These are phyloP conservation scores for Penicillium canariense DNA, from an alignment of 495 filamentous ascomycete genomes.

Conservation along the genomic window DNA sequence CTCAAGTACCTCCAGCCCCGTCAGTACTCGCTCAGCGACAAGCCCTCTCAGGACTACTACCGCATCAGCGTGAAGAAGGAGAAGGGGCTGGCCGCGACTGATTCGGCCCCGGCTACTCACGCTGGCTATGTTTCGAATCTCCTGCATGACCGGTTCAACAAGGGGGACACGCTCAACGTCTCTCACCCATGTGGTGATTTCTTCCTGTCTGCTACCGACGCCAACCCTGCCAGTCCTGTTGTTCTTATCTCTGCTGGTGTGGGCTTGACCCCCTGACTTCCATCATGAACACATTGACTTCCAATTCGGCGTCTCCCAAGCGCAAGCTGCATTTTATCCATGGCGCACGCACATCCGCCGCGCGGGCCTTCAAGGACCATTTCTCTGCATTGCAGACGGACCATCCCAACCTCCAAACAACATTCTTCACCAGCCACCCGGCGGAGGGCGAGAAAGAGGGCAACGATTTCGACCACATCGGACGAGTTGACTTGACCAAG, in stretches of 20 bases:
- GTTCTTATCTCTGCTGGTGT: constrained; percentile 70
- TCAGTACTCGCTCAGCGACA: constrained; percentile 71
- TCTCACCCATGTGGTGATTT: constrained; percentile 72
- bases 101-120: constrained; percentile 41
- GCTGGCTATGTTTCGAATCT: constrained; percentile 71
- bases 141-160: constrained; percentile 57
- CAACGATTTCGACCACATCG: constrained; percentile 53
- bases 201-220: constrained; percentile 47
- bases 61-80: constrained; percentile 72
- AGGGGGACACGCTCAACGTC: constrained; percentile 59
- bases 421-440: constrained; percentile 40
- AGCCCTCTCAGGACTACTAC: constrained; percentile 56
- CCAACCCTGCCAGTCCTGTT: constrained; percentile 40
- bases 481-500: constrained; percentile 54
- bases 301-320: constrained; percentile 23
- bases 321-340: constrained; percentile 63
- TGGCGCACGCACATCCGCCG: constrained; percentile 47
- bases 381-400: constrained; percentile 42
- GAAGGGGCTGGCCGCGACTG: constrained; percentile 42
- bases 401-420: constrained; percentile 37
- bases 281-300: constrained; percentile 60
- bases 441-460: constrained; percentile 48
- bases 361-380: constrained; percentile 46
- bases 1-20: constrained; percentile 61
- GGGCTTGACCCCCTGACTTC: constrained; percentile 65